phyloP scores from a whole-genome alignment of 768 basidiomycete species.

The Pleurotus eryngii region DNA sequence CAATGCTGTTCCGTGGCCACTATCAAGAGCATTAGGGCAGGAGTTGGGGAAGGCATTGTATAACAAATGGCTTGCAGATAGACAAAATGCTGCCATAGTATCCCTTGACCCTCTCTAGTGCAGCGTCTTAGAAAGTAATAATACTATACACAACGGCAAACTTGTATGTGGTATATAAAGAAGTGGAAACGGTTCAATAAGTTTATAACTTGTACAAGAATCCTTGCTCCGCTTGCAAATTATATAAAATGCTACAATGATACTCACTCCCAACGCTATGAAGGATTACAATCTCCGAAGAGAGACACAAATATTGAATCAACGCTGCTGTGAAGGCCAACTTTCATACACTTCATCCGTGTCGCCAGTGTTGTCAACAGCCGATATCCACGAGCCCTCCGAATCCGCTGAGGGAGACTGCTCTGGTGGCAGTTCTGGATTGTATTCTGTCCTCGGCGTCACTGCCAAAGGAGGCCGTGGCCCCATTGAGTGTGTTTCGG shows the following conservation, averaged over 20 bases:
- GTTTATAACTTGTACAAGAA: too few species aligned
- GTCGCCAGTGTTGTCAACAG: not conserved
- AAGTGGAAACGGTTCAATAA: too few species aligned
- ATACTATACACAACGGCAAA: too few species aligned
- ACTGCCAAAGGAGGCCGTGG: not conserved
- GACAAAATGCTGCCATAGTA: slow-evolving; percentile 32
- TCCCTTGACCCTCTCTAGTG: too few species aligned
- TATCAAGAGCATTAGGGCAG: slow-evolving; percentile 63
- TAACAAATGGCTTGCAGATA: slow-evolving; percentile 44
- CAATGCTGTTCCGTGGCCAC: slow-evolving; percentile 70
- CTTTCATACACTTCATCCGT: not conserved
- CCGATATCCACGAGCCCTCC: slow-evolving; percentile 4
- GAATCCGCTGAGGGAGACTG: slow-evolving; percentile 5
- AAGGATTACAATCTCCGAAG: too few species aligned
- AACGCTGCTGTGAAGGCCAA: too few species aligned
- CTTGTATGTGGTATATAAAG: too few species aligned
- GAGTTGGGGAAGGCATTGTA: slow-evolving; percentile 52
- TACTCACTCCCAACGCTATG: not conserved
- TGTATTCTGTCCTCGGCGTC: not conserved
- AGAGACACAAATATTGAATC: too few species aligned
- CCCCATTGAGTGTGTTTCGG: not conserved
- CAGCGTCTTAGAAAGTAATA: too few species aligned
- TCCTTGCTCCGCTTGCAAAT: too few species aligned
- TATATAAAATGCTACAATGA: too few species aligned
- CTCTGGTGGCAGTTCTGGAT: not conserved